Evolutionary conservation across 106 monocot species (phyloP).

Genomic region (Posidonia australis): DNA sequence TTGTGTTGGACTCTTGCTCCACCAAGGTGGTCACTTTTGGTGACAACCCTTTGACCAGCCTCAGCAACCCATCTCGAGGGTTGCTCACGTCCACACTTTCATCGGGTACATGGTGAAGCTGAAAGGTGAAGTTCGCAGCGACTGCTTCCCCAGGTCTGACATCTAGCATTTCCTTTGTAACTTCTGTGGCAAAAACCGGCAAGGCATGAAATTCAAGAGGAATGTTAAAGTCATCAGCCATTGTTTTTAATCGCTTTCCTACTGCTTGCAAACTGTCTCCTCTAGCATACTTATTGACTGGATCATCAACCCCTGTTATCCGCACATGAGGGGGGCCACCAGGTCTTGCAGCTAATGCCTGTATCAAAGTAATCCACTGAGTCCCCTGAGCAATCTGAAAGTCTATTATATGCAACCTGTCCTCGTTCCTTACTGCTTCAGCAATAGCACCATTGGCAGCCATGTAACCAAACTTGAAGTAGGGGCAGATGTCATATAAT

Average conservation of each 20-base stretch:
- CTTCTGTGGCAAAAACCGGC: constrained; percentile 27
- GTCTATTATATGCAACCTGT: constrained; percentile 74
- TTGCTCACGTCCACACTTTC: constrained; percentile 88
- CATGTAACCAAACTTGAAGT: constrained; percentile 92
- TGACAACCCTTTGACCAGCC: constrained; percentile 79
- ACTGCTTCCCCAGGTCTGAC: constrained; percentile 65
- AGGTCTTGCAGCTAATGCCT: constrained; percentile 72
- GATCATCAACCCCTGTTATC: constrained; percentile 83
- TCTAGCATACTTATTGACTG: constrained; percentile 48
- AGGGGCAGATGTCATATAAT: constrained; percentile 76
- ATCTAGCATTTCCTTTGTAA: constrained; percentile 67
- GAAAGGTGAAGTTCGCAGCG: constrained; percentile 73
- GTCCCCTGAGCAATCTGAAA: constrained; percentile 88
- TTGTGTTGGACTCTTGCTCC: constrained; percentile 82
- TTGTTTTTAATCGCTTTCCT: constrained; percentile 30
- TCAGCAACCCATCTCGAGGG: constrained; percentile 74
- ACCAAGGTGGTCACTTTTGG: constrained; percentile 74
- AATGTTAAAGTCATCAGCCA: constrained; percentile 63
- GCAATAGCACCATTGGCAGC: constrained; percentile 90
- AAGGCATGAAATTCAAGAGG: constrained; percentile 58
- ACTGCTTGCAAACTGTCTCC: constrained; percentile 45
- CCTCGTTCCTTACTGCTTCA: constrained; percentile 62
- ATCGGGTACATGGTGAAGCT: constrained; percentile 84
- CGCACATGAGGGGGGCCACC: constrained; percentile 68
- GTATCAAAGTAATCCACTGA: constrained; percentile 81